These are phyloP conservation scores for Lycium ferocissimum DNA, from an alignment of 257 asterid genomes.

Conservation along the genomic window DNA sequence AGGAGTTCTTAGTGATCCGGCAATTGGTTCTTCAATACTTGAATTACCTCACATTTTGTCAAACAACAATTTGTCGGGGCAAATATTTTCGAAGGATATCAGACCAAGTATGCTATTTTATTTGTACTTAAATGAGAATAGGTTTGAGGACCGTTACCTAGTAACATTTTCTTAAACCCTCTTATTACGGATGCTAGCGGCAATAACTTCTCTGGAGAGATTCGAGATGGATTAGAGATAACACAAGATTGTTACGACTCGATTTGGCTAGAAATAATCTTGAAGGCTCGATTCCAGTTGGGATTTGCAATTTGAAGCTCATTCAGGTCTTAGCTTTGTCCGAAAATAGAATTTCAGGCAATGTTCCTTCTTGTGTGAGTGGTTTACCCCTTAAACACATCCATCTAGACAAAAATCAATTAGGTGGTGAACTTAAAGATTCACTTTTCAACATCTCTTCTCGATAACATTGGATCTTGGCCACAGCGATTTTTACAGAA, in stretches of 20 bases:
- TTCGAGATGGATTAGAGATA: constrained; percentile 20
- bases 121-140: neutral
- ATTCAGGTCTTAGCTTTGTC: neutral
- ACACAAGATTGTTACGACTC: neutral
- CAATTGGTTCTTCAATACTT: neutral
- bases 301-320: neutral
- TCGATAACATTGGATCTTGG: constrained; percentile 26
- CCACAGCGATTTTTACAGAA: neutral
- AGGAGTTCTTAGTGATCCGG: neutral
- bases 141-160: constrained; percentile 15
- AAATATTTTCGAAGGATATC: neutral
- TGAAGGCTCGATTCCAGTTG: constrained; percentile 26
- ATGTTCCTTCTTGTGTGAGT: constrained; percentile 26
- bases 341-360: neutral
- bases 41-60: neutral
- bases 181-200: constrained; percentile 17
- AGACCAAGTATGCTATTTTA: neutral
- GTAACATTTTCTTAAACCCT: neutral
- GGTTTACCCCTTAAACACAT: neutral
- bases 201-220: constrained; percentile 13
- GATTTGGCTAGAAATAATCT: neutral
- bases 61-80: constrained; percentile 26
- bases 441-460: neutral
- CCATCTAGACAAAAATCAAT: constrained; percentile 20
- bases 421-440: constrained; percentile 15